Conservation (phyloP, 1,284 basidiomycete genomes). For the Ceratobasidium sp. region DNA sequence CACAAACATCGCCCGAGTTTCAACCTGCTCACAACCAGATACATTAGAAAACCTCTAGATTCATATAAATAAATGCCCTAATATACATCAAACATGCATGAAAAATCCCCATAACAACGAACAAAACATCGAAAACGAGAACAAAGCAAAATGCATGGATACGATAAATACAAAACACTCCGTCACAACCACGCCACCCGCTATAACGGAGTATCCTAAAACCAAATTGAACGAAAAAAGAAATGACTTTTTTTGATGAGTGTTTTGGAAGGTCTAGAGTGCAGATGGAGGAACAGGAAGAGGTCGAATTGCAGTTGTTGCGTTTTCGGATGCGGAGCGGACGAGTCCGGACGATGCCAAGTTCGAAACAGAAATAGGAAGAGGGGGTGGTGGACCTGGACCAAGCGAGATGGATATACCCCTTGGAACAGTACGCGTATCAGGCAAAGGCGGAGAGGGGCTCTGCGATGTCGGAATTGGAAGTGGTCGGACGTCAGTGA, state of each 20-base stretch:
- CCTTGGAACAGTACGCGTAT: not conserved
- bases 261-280: not conserved
- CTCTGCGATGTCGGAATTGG: conserved; percentile 7
- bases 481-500: conserved; percentile 10
- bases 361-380: not conserved
- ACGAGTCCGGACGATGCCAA: not conserved
- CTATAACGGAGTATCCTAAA: too few species aligned
- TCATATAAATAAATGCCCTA: conserved; percentile 10
- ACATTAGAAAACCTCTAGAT: too few species aligned
- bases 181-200: too few species aligned
- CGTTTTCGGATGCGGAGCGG: conserved; percentile 3
- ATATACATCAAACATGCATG: not conserved
- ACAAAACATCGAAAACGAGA: not conserved
- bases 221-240: not conserved
- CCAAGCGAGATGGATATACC: not conserved
- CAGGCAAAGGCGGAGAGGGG: not conserved
- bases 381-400: not conserved
- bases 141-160: conserved; percentile 1
- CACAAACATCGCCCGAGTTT: too few species aligned
- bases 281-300: conserved; percentile 1
- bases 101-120: not conserved
- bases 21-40: too few species aligned
- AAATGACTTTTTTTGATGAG: not conserved
- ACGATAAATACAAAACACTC: not conserved
- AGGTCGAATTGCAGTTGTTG: not conserved